phyloP scores from a whole-genome alignment of 345 rosid species.

The Punica granatum region DNA sequence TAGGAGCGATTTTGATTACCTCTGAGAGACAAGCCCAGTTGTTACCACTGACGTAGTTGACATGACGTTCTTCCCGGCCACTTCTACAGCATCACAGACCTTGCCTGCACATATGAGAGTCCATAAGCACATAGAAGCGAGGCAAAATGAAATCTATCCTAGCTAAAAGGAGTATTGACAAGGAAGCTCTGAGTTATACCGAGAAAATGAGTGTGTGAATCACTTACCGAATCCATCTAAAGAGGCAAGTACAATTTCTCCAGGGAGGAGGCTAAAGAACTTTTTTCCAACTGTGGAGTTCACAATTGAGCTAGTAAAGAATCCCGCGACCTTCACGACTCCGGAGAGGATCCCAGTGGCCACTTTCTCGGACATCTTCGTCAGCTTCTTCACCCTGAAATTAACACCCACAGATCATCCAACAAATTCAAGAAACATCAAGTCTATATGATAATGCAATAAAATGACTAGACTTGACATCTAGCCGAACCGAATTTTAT shows the following conservation, averaged over 20 bases:
- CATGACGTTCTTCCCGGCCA: slow-evolving; percentile 87
- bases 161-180: not conserved
- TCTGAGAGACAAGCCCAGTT: slow-evolving; percentile 70
- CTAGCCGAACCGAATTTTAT: not conserved
- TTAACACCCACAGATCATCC: not conserved
- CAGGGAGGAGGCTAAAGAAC: slow-evolving; percentile 74
- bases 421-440: not conserved
- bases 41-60: slow-evolving; percentile 80
- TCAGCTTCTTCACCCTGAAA: slow-evolving; percentile 76
- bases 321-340: slow-evolving; percentile 71
- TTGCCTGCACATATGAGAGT: slow-evolving; percentile 31
- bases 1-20: slow-evolving; percentile 23
- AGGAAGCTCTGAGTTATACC: not conserved
- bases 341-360: slow-evolving; percentile 76
- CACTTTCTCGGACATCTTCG: slow-evolving; percentile 76
- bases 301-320: slow-evolving; percentile 64
- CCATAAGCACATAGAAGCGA: not conserved
- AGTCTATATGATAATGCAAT: not conserved
- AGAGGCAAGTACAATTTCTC: slow-evolving; percentile 86
- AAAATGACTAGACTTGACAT: not conserved
- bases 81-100: slow-evolving; percentile 87
- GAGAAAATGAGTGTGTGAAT: not conserved
- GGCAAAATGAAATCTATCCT: not conserved
- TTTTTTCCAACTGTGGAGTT: slow-evolving; percentile 84
- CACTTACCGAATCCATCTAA: slow-evolving; percentile 94